phyloP scores from a whole-genome alignment of 495 filamentous ascomycete genomes.

The Hypoxylon cercidicola region DNA sequence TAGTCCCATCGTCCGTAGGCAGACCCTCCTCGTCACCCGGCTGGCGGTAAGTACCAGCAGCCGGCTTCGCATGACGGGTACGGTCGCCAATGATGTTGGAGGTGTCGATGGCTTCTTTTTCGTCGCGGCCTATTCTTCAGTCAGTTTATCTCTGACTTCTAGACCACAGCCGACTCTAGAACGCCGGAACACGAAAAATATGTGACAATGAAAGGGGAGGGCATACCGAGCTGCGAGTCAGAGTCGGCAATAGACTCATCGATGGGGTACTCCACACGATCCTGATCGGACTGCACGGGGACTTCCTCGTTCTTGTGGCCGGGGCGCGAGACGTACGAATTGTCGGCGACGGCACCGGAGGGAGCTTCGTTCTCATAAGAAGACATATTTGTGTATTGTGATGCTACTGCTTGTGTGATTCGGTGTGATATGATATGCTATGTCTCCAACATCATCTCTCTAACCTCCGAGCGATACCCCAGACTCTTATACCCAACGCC shows the following conservation, averaged over 20 bases:
- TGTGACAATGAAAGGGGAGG: not conserved
- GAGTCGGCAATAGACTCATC: constrained; percentile 57
- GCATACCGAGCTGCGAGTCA: constrained; percentile 63
- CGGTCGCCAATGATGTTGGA: constrained; percentile 49
- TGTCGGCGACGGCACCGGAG: constrained; percentile 42
- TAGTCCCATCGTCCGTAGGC: constrained; percentile 10
- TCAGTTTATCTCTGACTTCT: no score
- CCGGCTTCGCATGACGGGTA: constrained; percentile 47
- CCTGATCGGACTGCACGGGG: constrained; percentile 64
- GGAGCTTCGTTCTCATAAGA: constrained; percentile 29
- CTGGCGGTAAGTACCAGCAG: constrained; percentile 40
- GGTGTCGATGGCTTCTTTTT: constrained; percentile 50
- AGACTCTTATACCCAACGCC: no score
- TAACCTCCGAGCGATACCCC: no score
- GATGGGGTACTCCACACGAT: constrained; percentile 60
- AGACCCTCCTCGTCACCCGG: constrained; percentile 48
- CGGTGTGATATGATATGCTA: no score
- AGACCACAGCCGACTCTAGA: no score
- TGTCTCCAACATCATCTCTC: no score
- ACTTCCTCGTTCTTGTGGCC: constrained; percentile 52
- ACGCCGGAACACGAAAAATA: no score
- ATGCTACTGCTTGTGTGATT: not conserved
- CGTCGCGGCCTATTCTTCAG: constrained; percentile 46
- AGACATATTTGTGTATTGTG: constrained; percentile 1
- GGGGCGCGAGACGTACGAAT: constrained; percentile 42